Evolutionary conservation across 176 grass and related monocot genomes (phyloP).

Genomic region (Musa beccarii): DNA sequence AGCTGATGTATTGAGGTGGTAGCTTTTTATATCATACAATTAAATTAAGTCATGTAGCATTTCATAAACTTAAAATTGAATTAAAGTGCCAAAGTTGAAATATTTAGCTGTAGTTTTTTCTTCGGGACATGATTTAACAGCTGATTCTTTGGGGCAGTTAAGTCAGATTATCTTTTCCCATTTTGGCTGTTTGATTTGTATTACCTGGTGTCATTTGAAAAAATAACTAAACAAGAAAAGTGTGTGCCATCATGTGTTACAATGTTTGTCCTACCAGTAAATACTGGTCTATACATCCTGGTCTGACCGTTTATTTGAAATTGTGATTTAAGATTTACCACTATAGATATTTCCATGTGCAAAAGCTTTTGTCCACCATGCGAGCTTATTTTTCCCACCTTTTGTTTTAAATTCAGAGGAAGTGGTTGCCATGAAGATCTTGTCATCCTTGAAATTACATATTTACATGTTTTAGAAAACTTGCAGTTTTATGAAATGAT

Average conservation of each 20-base stretch:
- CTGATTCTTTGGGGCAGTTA: not conserved
- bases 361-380: no score
- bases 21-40: not conserved
- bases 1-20: constrained; percentile 78
- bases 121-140: not conserved
- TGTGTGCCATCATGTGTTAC: no score
- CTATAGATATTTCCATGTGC: no score
- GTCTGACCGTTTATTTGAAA: no score
- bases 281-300: no score
- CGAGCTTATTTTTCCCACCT: no score
- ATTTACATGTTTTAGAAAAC: not conserved
- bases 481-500: not conserved
- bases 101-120: not conserved
- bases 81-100: not conserved
- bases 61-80: not conserved
- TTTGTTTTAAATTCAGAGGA: not conserved
- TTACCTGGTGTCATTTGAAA: no score
- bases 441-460: no score
- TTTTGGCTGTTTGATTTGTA: no score
- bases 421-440: not conserved
- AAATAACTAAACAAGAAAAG: no score
- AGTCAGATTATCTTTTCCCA: not conserved
- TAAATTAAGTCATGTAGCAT: not conserved
- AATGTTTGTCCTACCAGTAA: no score
- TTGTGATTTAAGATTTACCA: no score